phyloP scores from a whole-genome alignment of 2,329 filamentous ascomycete genomes.

The Monilinia aucupariae region DNA sequence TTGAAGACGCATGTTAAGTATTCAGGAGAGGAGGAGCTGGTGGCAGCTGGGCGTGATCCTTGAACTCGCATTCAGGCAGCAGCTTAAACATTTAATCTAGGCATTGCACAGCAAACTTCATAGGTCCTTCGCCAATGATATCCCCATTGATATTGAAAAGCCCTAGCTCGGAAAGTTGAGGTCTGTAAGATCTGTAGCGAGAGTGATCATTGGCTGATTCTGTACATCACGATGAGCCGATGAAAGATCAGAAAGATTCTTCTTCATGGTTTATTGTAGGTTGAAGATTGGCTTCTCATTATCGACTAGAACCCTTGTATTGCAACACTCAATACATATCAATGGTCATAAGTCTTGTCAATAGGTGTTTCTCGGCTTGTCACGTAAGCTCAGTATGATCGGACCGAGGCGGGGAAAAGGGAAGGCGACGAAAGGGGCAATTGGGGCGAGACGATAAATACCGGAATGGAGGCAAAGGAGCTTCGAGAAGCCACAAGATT shows the following conservation, averaged over 20 bases:
- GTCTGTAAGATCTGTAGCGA: not conserved
- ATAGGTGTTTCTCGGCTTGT: conserved; percentile 4
- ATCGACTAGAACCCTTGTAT: conserved; percentile 10
- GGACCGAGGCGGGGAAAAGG: conserved; percentile 9
- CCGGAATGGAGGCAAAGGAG: conserved; percentile 10
- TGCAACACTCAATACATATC: conserved; percentile 5
- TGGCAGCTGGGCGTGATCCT: conserved; percentile 13
- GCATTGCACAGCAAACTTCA: not conserved
- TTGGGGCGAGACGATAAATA: conserved; percentile 8
- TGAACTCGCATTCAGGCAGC: conserved; percentile 17
- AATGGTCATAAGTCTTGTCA: conserved; percentile 2
- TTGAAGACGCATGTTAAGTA: conserved; percentile 4
- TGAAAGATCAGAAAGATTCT: not conserved
- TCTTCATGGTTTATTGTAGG: not conserved
- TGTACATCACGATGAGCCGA: not conserved
- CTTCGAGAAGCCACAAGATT: conserved; percentile 6
- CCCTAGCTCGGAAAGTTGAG: conserved; percentile 6
- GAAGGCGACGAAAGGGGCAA: conserved; percentile 2
- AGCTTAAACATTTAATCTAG: conserved; percentile 15
- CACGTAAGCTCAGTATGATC: conserved; percentile 10
- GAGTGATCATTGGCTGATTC: not conserved
- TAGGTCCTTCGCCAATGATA: conserved; percentile 1
- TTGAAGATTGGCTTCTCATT: conserved; percentile 4
- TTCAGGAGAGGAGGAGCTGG: conserved; percentile 9
- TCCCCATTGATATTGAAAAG: not conserved